Evolutionary conservation across 352 stramenopile species (phyloP).

Genomic region (Globisporangium spiculum): DNA sequence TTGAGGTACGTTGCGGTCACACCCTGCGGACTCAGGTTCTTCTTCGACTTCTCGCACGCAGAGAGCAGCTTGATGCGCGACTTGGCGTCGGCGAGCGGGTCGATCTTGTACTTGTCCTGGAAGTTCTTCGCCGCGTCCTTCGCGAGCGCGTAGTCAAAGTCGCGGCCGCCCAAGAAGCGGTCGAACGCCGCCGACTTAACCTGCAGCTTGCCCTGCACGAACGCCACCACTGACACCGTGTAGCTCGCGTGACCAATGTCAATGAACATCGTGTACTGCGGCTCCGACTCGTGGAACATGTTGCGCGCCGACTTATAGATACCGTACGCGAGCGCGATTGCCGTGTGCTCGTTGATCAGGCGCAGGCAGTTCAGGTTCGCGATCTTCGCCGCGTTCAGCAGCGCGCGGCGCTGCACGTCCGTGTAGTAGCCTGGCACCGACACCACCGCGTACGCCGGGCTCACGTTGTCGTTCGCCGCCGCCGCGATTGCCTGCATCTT

Average conservation of each 20-base stretch:
- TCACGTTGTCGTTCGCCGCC: constrained; percentile 87
- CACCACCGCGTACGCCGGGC: constrained; percentile 91
- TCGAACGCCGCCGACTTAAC: constrained; percentile 95
- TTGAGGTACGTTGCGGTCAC: constrained; percentile 96
- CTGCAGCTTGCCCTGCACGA: constrained; percentile 94
- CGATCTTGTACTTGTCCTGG: constrained; percentile 94
- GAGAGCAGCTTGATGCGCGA: constrained; percentile 96
- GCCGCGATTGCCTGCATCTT: constrained; percentile 96
- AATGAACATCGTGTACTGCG: constrained; percentile 98
- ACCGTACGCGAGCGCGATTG: constrained; percentile 93
- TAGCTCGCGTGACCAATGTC: constrained; percentile 96
- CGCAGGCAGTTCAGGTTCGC: constrained; percentile 95
- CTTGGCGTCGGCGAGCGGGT: constrained; percentile 91
- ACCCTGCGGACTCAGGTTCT: constrained; percentile 96
- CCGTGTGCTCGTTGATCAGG: constrained; percentile 98
- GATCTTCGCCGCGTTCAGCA: constrained; percentile 93
- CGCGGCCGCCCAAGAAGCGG: constrained; percentile 93
- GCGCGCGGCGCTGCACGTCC: constrained; percentile 94
- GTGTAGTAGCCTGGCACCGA: constrained; percentile 98
- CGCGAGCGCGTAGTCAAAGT: constrained; percentile 96
- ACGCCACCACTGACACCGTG: constrained; percentile 90
- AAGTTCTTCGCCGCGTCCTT: constrained; percentile 95
- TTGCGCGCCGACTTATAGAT: constrained; percentile 97
- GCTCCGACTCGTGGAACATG: constrained; percentile 90
- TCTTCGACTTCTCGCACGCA: constrained; percentile 99